Conservation (phyloP, 352 stramenopile species). For the Plasmopara muralis region DNA sequence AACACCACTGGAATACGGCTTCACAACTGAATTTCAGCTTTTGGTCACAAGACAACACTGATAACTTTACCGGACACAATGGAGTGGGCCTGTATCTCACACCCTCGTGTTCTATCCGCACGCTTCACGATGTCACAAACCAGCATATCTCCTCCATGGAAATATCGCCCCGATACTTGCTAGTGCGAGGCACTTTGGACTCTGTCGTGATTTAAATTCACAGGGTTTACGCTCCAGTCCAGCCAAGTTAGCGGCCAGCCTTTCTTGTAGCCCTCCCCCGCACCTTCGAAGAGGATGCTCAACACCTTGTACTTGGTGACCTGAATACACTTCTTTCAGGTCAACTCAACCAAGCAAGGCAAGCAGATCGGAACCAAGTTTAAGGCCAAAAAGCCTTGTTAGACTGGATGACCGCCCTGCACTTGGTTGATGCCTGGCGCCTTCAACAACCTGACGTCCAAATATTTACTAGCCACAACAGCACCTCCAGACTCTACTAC, state of each 20-base stretch:
- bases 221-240: not conserved
- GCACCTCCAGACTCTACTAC: no score
- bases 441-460: no score
- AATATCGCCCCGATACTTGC: not conserved
- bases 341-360: no score
- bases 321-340: no score
- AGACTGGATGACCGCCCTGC: no score
- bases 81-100: not conserved
- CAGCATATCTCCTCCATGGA: not conserved
- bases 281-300: no score
- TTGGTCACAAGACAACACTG: constrained; percentile 1
- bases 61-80: not conserved
- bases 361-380: no score
- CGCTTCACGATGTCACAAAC: not conserved
- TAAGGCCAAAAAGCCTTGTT: no score
- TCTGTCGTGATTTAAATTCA: not conserved
- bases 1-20: constrained; percentile 1
- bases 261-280: not conserved
- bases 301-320: no score
- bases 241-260: not conserved
- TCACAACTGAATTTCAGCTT: not conserved
- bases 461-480: no score
- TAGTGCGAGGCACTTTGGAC: not conserved
- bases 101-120: not conserved
- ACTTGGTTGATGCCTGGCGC: no score